phyloP scores from a whole-genome alignment of 441 rosid genomes.

The Flueggea neowawraea region DNA sequence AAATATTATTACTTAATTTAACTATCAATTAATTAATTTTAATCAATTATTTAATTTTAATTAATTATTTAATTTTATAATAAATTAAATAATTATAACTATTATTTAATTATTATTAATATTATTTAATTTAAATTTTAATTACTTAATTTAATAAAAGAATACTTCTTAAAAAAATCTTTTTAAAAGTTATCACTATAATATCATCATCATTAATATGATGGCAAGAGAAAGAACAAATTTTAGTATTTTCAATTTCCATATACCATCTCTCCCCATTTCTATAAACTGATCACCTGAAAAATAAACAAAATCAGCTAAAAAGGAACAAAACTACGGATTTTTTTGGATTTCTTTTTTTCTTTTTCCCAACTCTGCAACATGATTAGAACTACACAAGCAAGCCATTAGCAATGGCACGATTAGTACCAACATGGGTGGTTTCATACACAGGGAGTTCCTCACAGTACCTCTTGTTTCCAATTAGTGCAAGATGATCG shows the following conservation, averaged over 20 bases:
- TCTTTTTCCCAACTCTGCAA: conserved; percentile 8
- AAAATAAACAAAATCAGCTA: neutral
- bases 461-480: conserved; percentile 52
- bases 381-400: conserved; percentile 24
- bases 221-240: neutral
- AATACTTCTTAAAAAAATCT: no score
- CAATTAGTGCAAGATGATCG: conserved; percentile 56
- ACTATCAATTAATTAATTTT: no score
- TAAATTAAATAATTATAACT: no score
- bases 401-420: conserved; percentile 68
- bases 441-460: conserved; percentile 92
- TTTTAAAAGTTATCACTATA: no score
- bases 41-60: no score
- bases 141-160: no score
- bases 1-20: no score
- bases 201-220: neutral
- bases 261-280: conserved; percentile 6
- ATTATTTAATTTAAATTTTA: no score
- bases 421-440: conserved; percentile 62
- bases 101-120: no score
- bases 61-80: no score
- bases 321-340: neutral
- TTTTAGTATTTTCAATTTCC: neutral
- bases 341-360: neutral
- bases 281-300: neutral